A percentile compares a stretch with the other conserved stretches of the same genome.
Conservation (phyloP, 2,329 filamentous ascomycete species). For the Hymenoscyphus fraxineus region DNA sequence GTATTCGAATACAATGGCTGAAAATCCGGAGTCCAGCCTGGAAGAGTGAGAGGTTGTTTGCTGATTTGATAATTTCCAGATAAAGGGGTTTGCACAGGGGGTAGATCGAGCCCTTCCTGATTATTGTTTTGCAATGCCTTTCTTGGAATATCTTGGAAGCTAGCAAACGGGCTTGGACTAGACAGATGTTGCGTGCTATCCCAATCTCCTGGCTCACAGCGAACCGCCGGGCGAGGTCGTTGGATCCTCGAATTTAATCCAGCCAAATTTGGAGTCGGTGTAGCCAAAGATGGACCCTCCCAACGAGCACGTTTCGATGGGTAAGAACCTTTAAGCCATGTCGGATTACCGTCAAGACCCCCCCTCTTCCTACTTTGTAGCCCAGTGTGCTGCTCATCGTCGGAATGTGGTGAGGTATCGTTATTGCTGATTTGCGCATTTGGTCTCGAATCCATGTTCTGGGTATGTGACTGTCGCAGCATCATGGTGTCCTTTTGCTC, state of each 20-base stretch:
- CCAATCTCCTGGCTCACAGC: neutral
- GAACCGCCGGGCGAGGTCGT: slow-evolving; percentile 1
- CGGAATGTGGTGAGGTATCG: neutral
- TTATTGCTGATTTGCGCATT: neutral
- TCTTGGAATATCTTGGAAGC: neutral
- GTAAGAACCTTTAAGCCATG: slow-evolving; percentile 34
- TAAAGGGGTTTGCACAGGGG: neutral
- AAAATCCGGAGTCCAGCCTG: slow-evolving; percentile 1
- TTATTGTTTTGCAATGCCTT: neutral
- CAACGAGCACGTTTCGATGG: slow-evolving; percentile 32
- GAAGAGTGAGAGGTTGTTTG: neutral
- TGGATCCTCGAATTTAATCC: slow-evolving; percentile 6
- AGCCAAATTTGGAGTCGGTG: slow-evolving; percentile 30
- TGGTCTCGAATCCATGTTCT: neutral
- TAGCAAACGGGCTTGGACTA: neutral
- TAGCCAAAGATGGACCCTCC: slow-evolving; percentile 25
- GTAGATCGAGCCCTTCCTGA: neutral
- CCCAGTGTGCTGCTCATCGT: neutral
- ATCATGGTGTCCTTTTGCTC: neutral
- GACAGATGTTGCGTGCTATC: neutral
- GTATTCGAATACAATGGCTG: neutral
- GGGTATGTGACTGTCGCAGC: neutral
- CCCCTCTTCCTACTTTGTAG: slow-evolving; percentile 21
- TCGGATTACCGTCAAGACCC: slow-evolving; percentile 18
- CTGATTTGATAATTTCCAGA: neutral